These are phyloP conservation scores for Macrophomina pseudophaseolina DNA, from an alignment of 2,329 filamentous ascomycete species.

Conservation along the genomic window DNA sequence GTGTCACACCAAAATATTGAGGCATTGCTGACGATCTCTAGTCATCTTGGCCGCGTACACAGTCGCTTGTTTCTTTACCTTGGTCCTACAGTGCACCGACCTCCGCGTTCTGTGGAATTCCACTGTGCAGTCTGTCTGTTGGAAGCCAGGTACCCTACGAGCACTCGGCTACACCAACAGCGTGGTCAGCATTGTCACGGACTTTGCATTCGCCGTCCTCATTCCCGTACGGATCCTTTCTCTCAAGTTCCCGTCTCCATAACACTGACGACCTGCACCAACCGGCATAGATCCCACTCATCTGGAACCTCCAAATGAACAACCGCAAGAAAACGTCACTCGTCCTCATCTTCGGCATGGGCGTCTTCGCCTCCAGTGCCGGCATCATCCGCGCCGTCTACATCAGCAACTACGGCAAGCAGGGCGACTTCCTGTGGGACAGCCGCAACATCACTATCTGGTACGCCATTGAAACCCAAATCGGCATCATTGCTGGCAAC, in stretches of 20 bases:
- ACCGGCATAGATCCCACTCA: slow-evolving; percentile 40
- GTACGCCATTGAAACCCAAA: slow-evolving; percentile 50
- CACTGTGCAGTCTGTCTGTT: slow-evolving; percentile 49
- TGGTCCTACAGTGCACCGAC: slow-evolving; percentile 57
- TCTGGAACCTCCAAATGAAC: slow-evolving; percentile 51
- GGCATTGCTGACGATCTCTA: slow-evolving; percentile 28
- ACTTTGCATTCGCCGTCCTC: slow-evolving; percentile 50
- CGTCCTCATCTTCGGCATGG: slow-evolving; percentile 43
- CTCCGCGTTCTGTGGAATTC: slow-evolving; percentile 54
- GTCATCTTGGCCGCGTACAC: slow-evolving; percentile 53
- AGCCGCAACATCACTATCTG: slow-evolving; percentile 55
- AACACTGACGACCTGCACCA: neutral
- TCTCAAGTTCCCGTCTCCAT: neutral
- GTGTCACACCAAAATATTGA: slow-evolving; percentile 29
- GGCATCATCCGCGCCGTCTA: slow-evolving; percentile 49
- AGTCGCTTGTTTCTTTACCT: slow-evolving; percentile 52
- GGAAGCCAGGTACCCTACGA: slow-evolving; percentile 46
- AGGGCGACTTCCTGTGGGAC: slow-evolving; percentile 47
- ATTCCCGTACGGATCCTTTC: slow-evolving; percentile 35
- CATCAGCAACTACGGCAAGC: slow-evolving; percentile 44
- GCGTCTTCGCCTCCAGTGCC: slow-evolving; percentile 45
- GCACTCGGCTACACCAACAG: slow-evolving; percentile 54
- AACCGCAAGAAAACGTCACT: slow-evolving; percentile 48
- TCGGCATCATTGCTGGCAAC: slow-evolving; percentile 52
- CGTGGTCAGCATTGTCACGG: slow-evolving; percentile 48